These are phyloP conservation scores for Fusarium sacchari DNA, from an alignment of 2,329 filamentous ascomycete species.

Conservation along the genomic window DNA sequence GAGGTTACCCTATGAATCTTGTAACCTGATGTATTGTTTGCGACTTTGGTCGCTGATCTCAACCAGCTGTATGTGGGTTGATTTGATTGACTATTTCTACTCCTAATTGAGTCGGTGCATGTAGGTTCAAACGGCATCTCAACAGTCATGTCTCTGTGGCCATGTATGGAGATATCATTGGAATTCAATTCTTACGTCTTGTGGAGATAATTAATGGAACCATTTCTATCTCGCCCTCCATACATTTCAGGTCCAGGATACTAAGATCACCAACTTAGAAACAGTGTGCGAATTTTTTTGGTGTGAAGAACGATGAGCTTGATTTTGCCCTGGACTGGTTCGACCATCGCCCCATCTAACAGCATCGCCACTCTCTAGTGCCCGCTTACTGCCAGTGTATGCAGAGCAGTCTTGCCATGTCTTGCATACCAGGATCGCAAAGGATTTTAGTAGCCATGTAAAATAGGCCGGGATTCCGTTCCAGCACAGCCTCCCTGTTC, in stretches of 20 bases:
- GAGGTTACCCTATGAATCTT: neutral
- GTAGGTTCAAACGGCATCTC: no score
- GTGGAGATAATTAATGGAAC: neutral
- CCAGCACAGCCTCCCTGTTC: neutral
- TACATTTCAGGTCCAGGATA: rapidly evolving
- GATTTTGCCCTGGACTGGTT: neutral
- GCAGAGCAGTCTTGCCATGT: neutral
- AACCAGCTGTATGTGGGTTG: neutral
- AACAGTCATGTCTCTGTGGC: rapidly evolving
- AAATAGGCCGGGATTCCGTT: neutral
- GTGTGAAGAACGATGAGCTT: rapidly evolving
- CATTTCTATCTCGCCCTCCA: rapidly evolving
- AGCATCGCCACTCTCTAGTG: neutral
- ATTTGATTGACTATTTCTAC: no score
- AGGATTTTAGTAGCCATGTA: neutral
- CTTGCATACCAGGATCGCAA: neutral
- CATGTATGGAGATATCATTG: neutral
- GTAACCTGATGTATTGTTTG: no score
- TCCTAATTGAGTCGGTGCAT: no score
- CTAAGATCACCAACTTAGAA: rapidly evolving
- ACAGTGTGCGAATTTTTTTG: rapidly evolving
- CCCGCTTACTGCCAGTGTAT: neutral
- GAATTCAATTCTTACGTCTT: neutral
- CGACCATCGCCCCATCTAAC: rapidly evolving
- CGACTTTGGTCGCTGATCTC: neutral